These are phyloP conservation scores for Rauvolfia tetraphylla DNA, from an alignment of 257 asterid genomes.

Conservation along the genomic window DNA sequence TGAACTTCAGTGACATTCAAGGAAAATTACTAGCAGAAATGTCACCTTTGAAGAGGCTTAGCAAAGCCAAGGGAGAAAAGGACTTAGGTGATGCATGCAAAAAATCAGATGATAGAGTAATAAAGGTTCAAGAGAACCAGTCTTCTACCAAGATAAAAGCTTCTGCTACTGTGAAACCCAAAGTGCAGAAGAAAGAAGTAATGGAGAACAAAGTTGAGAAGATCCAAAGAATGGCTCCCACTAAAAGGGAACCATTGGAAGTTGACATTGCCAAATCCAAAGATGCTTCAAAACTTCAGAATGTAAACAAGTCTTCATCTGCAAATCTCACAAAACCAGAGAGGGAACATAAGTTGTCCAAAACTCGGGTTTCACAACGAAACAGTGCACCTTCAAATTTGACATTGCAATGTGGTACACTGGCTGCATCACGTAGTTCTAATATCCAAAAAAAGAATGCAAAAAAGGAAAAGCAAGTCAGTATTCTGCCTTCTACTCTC, in stretches of 20 bases:
- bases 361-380: slow-evolving; percentile 21
- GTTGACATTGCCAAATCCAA: slow-evolving; percentile 15
- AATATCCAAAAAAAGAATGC: slow-evolving; percentile 32
- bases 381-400: slow-evolving; percentile 22
- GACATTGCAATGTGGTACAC: slow-evolving; percentile 3
- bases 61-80: slow-evolving; percentile 24
- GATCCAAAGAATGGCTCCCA: slow-evolving; percentile 22
- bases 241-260: slow-evolving; percentile 27
- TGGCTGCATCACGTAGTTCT: slow-evolving; percentile 16
- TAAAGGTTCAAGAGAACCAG: slow-evolving; percentile 19
- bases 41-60: slow-evolving; percentile 19
- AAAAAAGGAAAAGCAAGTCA: slow-evolving; percentile 29
- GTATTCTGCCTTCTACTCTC: slow-evolving; percentile 24
- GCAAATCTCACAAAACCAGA: slow-evolving; percentile 27
- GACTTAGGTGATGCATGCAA: slow-evolving; percentile 11
- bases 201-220: slow-evolving; percentile 27
- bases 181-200: slow-evolving; percentile 36
- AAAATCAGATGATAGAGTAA: slow-evolving; percentile 23
- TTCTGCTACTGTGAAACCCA: slow-evolving; percentile 28
- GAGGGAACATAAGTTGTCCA: slow-evolving; percentile 31
- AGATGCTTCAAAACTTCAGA: slow-evolving; percentile 23
- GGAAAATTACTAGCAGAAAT: slow-evolving; percentile 18
- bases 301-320: slow-evolving; percentile 18
- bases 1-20: slow-evolving; percentile 21
- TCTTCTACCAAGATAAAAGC: slow-evolving; percentile 27